A percentile compares a stretch with the other conserved stretches of the same genome.
These are phyloP conservation scores for Fusarium sp. DNA, from an alignment of 2,329 filamentous ascomycete genomes.

Conservation along the genomic window DNA sequence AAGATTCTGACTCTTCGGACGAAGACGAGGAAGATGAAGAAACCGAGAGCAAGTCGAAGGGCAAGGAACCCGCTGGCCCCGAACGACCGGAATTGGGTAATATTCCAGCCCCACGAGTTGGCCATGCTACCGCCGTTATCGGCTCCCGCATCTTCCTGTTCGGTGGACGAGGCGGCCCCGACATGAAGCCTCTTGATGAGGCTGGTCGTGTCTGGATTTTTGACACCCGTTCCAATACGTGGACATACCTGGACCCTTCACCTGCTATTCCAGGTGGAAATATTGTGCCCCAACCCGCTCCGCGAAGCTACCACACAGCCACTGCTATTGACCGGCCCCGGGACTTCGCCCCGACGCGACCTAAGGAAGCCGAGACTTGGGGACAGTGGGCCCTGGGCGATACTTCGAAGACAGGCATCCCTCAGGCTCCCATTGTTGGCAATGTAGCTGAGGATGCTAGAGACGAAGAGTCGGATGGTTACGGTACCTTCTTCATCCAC, in stretches of 20 bases:
- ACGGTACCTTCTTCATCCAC: conserved; percentile 79
- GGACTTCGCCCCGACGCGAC: conserved; percentile 57
- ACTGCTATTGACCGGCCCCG: conserved; percentile 69
- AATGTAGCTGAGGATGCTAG: conserved; percentile 68
- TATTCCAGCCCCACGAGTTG: conserved; percentile 76
- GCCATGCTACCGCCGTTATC: conserved; percentile 77
- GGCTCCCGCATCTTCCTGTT: conserved; percentile 81
- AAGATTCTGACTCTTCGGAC: conserved; percentile 38
- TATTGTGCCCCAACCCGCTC: conserved; percentile 63
- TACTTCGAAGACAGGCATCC: conserved; percentile 65
- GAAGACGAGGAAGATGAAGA: conserved; percentile 20
- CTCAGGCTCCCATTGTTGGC: conserved; percentile 70
- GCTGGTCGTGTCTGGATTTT: conserved; percentile 81
- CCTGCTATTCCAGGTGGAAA: conserved; percentile 57
- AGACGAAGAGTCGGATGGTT: conserved; percentile 71
- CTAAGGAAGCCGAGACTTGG: conserved; percentile 60
- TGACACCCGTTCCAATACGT: conserved; percentile 71
- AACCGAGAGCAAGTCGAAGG: conserved; percentile 53
- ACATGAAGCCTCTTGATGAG: conserved; percentile 80
- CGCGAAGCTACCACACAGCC: conserved; percentile 78
- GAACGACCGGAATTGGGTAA: conserved; percentile 52
- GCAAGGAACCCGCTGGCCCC: conserved; percentile 53
- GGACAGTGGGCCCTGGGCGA: conserved; percentile 68
- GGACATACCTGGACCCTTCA: conserved; percentile 73
- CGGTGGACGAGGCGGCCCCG: conserved; percentile 78